These are phyloP conservation scores for Mycena venus DNA, from an alignment of 768 basidiomycete species.

Conservation along the genomic window DNA sequence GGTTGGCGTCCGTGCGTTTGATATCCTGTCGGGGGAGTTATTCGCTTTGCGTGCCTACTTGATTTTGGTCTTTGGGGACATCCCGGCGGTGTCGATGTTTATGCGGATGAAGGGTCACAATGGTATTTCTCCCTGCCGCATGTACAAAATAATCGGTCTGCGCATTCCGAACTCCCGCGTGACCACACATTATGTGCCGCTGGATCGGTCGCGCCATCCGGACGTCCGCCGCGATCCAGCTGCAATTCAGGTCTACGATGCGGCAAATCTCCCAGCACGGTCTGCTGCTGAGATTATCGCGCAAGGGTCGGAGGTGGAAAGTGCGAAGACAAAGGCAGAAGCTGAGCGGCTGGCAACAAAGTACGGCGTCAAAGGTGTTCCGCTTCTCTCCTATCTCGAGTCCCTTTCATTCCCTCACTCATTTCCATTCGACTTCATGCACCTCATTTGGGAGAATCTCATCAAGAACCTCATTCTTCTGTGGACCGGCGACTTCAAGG, in stretches of 20 bases:
- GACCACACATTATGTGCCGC: neutral
- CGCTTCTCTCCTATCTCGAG: neutral
- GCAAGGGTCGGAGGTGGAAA: neutral
- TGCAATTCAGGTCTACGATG: neutral
- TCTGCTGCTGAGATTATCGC: neutral
- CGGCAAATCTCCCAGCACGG: neutral
- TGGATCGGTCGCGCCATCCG: neutral
- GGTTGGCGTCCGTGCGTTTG: neutral
- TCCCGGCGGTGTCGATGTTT: no score
- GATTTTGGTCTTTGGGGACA: neutral
- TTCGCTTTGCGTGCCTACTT: neutral
- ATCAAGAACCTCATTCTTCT: no score
- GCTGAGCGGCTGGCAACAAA: neutral
- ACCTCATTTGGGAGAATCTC: no score
- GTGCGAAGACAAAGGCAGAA: neutral
- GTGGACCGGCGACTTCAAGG: neutral
- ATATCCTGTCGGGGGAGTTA: neutral
- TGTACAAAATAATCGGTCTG: neutral
- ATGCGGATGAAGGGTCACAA: neutral
- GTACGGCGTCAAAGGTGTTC: neutral
- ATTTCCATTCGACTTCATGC: neutral
- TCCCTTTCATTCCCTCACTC: neutral
- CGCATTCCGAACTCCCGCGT: neutral
- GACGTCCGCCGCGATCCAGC: neutral
- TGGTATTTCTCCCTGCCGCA: neutral